Conservation (phyloP, 805 yeast species). For the Candida saitoana region DNA sequence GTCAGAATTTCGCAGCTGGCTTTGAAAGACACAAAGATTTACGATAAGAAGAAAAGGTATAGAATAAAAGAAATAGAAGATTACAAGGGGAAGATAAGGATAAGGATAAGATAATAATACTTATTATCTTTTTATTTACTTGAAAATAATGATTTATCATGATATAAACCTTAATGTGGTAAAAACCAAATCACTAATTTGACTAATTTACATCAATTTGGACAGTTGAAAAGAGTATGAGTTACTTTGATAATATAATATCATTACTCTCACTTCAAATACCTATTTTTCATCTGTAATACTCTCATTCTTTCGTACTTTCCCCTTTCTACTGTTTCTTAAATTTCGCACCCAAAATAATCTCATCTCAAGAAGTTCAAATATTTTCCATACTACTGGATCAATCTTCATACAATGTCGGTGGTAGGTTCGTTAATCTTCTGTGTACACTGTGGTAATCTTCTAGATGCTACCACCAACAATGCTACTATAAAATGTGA, state of each 20-base stretch:
- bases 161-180: no score
- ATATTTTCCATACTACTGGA: conserved; percentile 2
- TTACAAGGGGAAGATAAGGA: no score
- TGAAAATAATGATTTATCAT: no score
- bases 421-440: conserved; percentile 93
- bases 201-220: no score
- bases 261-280: neutral
- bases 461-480: conserved; percentile 63
- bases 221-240: no score
- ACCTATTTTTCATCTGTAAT: neutral
- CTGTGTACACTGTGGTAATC: conserved; percentile 89
- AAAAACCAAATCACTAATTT: no score
- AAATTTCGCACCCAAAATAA: neutral
- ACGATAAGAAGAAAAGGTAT: neutral
- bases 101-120: no score
- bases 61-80: neutral
- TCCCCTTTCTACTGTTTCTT: no score
- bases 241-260: no score
- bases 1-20: neutral
- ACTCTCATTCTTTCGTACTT: no score
- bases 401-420: conserved; percentile 54
- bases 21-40: neutral
- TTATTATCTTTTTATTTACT: no score
- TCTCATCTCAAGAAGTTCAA: conserved; percentile 4
- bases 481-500: conserved; percentile 53